phyloP scores from a whole-genome alignment of 371 early-diverging fungal species.

The Mortierella sp. region DNA sequence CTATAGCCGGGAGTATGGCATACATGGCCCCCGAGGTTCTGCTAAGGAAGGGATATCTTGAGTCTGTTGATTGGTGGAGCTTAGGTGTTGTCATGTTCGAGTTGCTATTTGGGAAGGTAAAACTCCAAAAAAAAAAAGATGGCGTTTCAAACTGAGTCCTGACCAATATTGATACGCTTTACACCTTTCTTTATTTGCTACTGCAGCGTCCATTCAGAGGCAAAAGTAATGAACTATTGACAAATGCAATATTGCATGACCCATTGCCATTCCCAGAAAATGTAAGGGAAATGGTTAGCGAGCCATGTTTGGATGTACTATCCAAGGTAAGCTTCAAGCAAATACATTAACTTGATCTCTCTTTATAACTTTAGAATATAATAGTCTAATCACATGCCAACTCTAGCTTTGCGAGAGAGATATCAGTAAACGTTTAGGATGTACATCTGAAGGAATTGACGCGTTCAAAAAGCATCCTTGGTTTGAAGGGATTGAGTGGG shows the following conservation, averaged over 20 bases:
- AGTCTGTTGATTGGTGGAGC: conserved; percentile 92
- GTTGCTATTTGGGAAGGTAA: conserved; percentile 77
- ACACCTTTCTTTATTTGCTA: conserved; percentile 9
- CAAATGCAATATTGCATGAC: conserved; percentile 73
- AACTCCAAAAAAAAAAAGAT: background rate
- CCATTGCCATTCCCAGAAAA: conserved; percentile 71
- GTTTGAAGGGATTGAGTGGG: conserved; percentile 71
- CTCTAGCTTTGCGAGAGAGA: conserved; percentile 71
- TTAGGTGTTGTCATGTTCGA: conserved; percentile 90
- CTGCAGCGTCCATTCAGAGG: conserved; percentile 91
- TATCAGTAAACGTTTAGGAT: conserved; percentile 70
- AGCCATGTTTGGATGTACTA: conserved; percentile 68
- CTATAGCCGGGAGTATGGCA: conserved; percentile 84
- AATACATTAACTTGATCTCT: background rate
- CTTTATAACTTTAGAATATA: background rate
- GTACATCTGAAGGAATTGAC: conserved; percentile 64
- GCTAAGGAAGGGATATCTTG: conserved; percentile 74
- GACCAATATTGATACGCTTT: background rate
- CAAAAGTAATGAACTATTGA: conserved; percentile 81
- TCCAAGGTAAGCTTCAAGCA: conserved; percentile 61
- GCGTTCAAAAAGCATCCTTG: conserved; percentile 73
- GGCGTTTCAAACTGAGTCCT: background rate
- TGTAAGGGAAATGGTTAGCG: conserved; percentile 61
- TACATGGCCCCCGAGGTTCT: conserved; percentile 90
- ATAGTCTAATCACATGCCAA: background rate